phyloP scores from a whole-genome alignment of 78 protist species.

The Polysphondylium violaceum region DNA sequence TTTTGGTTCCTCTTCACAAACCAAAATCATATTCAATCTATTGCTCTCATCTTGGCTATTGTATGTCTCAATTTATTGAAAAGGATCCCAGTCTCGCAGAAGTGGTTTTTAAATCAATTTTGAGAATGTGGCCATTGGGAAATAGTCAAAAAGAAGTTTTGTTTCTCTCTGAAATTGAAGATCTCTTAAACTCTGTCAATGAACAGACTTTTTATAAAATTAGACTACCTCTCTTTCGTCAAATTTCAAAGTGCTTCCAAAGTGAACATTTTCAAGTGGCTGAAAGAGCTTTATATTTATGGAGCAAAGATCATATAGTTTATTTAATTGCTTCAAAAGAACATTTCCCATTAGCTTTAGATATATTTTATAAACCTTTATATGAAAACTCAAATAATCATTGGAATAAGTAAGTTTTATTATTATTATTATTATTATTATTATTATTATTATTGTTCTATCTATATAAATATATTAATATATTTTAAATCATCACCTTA shows the following conservation, averaged over 20 bases:
- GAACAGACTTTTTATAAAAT: constrained; percentile 40
- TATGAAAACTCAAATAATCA: constrained; percentile 62
- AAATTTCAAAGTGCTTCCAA: constrained; percentile 57
- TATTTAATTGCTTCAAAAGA: constrained; percentile 45
- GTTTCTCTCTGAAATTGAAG: constrained; percentile 68
- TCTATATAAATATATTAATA: no score
- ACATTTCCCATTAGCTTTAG: neutral
- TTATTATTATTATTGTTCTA: neutral
- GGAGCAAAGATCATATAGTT: constrained; percentile 67
- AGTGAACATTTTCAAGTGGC: constrained; percentile 78
- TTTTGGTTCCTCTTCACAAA: constrained; percentile 93
- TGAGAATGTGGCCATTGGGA: constrained; percentile 68
- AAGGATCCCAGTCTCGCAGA: constrained; percentile 65
- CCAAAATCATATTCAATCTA: constrained; percentile 77
- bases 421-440: neutral
- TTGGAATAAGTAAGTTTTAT: constrained; percentile 65
- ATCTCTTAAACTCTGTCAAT: constrained; percentile 9
- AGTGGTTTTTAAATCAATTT: constrained; percentile 22
- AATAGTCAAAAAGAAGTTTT: constrained; percentile 79
- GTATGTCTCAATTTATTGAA: constrained; percentile 77
- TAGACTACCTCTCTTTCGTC: constrained; percentile 34
- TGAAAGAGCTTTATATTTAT: constrained; percentile 71
- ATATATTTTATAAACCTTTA: constrained; percentile 40
- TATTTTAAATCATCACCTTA: no score
- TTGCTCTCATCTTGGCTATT: constrained; percentile 75